Conservation (phyloP, 805 yeast genomes). For the Zygosaccharomyces lentus region DNA sequence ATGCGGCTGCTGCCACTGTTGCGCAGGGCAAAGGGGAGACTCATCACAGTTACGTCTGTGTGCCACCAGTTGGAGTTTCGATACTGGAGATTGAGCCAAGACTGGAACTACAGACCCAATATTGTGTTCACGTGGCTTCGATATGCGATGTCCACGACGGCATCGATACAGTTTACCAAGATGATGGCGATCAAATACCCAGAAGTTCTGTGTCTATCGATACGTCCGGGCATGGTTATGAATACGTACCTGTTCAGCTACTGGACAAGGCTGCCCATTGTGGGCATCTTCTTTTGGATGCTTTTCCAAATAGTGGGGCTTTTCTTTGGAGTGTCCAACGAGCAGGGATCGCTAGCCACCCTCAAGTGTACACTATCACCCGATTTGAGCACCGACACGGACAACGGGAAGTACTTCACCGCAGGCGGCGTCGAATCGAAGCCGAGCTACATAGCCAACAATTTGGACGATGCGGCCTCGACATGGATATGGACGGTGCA, state of each 20-base stretch:
- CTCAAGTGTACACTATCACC: conserved; percentile 58
- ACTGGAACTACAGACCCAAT: conserved; percentile 57
- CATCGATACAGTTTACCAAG: conserved; percentile 69
- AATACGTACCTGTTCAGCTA: conserved; percentile 69
- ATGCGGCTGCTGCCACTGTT: conserved; percentile 52
- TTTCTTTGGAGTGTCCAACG: conserved; percentile 65
- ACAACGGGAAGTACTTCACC: conserved; percentile 66
- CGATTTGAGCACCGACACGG: conserved; percentile 43
- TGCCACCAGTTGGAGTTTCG: conserved; percentile 54
- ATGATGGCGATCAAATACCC: conserved; percentile 65
- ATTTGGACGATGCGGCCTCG: conserved; percentile 55
- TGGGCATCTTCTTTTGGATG: conserved; percentile 73
- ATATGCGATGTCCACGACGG: conserved; percentile 72
- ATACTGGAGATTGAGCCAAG: conserved; percentile 43
- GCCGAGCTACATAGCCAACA: conserved; percentile 57
- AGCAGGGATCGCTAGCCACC: conserved; percentile 66
- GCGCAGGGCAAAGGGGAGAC: conserved; percentile 41
- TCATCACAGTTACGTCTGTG: conserved; percentile 60
- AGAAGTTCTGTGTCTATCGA: conserved; percentile 55
- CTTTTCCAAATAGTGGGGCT: conserved; percentile 64
- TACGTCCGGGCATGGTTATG: conserved; percentile 87
- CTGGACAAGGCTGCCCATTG: conserved; percentile 71
- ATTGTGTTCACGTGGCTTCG: conserved; percentile 71
- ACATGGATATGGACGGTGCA: conserved; percentile 79
- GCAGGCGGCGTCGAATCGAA: conserved; percentile 53